Conservation (phyloP, 257 asterid species). For the Lycium ferocissimum region DNA sequence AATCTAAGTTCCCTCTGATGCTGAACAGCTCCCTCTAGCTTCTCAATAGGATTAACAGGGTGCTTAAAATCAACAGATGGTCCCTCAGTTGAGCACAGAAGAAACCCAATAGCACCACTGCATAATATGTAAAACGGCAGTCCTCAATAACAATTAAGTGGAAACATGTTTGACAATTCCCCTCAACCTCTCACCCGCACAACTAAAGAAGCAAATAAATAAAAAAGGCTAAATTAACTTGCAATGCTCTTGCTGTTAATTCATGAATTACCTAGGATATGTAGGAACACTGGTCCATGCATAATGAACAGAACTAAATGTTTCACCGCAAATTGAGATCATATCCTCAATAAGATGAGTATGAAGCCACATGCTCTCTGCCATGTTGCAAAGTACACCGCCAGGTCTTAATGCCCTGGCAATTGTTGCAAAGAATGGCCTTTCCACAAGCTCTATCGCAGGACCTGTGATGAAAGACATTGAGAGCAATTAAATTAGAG, state of each 20-base stretch:
- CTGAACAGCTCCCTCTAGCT: slow-evolving; percentile 70
- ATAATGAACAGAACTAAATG: slow-evolving; percentile 86
- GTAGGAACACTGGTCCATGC: slow-evolving; percentile 98
- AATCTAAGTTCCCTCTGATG: slow-evolving; percentile 70
- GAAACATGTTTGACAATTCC: background rate
- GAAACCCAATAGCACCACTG: slow-evolving; percentile 91
- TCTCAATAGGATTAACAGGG: slow-evolving; percentile 93
- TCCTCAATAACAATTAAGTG: slow-evolving; percentile 27
- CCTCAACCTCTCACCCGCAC: background rate
- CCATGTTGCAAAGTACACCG: slow-evolving; percentile 97
- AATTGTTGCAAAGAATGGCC: slow-evolving; percentile 82
- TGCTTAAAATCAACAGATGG: slow-evolving; percentile 80
- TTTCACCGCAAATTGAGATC: slow-evolving; percentile 73
- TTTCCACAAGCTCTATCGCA: slow-evolving; percentile 93
- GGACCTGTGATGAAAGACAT: slow-evolving; percentile 63
- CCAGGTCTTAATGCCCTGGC: slow-evolving; percentile 93
- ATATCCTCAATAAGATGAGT: slow-evolving; percentile 93
- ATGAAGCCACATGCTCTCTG: slow-evolving; percentile 99
- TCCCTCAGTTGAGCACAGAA: slow-evolving; percentile 87
- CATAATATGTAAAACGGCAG: slow-evolving; percentile 32
- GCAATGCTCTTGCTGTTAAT: background rate
- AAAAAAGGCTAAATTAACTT: background rate
- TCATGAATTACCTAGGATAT: slow-evolving; percentile 75
- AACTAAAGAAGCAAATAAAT: background rate
- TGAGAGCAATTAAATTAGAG: background rate